phyloP scores from a whole-genome alignment of 2,329 filamentous ascomycete genomes.

The Epichloe glyceriae region DNA sequence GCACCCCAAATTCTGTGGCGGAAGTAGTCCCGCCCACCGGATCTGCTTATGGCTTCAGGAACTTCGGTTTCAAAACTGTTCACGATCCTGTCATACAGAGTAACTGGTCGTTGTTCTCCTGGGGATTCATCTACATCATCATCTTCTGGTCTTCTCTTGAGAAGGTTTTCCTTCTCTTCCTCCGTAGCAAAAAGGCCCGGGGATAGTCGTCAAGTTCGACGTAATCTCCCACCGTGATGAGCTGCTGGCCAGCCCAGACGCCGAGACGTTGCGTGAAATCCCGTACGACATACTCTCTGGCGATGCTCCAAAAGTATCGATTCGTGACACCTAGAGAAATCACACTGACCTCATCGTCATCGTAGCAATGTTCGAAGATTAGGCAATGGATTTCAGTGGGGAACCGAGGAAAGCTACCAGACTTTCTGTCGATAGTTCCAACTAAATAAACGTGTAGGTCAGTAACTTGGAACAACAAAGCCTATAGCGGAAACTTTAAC shows the following conservation, averaged over 20 bases:
- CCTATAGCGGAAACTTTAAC: too few relatives aligned
- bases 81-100: too few relatives aligned
- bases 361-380: neutral
- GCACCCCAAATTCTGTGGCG: too few relatives aligned
- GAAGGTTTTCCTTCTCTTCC: neutral
- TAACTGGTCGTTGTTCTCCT: too few relatives aligned
- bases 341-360: neutral
- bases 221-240: neutral
- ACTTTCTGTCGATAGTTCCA: neutral
- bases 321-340: neutral
- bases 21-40: too few relatives aligned
- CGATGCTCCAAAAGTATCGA: constrained; percentile 1
- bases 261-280: neutral
- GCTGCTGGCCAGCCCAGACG: neutral
- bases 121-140: too few relatives aligned
- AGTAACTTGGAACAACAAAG: neutral
- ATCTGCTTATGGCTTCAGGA: too few relatives aligned
- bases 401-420: neutral
- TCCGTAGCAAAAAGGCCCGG: neutral
- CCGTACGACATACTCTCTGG: neutral
- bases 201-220: neutral
- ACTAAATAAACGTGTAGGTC: neutral
- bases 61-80: too few relatives aligned
- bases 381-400: neutral
- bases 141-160: neutral